A percentile compares a stretch with the other conserved stretches of the same genome.
phyloP scores from a whole-genome alignment of 139 green algal genomes.

The Pedinophyceae sp. region DNA sequence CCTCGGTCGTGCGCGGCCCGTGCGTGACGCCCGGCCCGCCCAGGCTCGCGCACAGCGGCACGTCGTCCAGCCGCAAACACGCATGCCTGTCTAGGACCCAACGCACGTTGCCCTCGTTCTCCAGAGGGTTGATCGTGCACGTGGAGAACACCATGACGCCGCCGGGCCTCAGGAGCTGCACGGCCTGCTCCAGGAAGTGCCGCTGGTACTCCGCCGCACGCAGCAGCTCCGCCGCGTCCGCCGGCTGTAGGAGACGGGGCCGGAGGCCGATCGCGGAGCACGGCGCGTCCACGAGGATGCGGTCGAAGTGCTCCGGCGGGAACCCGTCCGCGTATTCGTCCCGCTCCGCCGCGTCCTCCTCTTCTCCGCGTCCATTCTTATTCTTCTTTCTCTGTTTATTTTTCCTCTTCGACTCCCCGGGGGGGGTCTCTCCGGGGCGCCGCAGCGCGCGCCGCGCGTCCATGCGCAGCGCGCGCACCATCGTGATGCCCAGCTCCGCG shows the following conservation, averaged over 20 bases:
- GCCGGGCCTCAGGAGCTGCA: constrained; percentile 55
- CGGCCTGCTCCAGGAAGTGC: constrained; percentile 43
- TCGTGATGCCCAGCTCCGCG: constrained; percentile 42
- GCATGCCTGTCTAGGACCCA: constrained; percentile 62
- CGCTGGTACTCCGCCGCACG: constrained; percentile 42
- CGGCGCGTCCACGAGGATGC: constrained; percentile 74
- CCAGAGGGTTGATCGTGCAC: constrained; percentile 68
- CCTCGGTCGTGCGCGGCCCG: too few relatives aligned
- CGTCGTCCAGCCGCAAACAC: constrained; percentile 34
- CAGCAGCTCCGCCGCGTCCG: background rate
- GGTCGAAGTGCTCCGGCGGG: constrained; percentile 47
- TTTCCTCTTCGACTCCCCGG: too few relatives aligned
- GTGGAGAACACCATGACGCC: constrained; percentile 77
- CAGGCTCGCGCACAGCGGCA: too few relatives aligned
- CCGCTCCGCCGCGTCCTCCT: too few relatives aligned
- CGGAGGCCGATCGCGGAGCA: constrained; percentile 76
- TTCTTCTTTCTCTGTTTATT: too few relatives aligned
- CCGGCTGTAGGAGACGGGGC: constrained; percentile 37
- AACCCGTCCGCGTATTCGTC: constrained; percentile 26
- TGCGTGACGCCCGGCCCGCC: too few relatives aligned
- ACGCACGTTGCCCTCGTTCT: constrained; percentile 81
- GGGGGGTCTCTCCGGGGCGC: too few relatives aligned
- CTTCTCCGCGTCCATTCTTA: too few relatives aligned
- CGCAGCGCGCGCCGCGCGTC: too few relatives aligned
- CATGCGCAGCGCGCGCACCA: too few relatives aligned